phyloP scores from a whole-genome alignment of 2,329 filamentous ascomycete genomes.

The Epichloe typhina region DNA sequence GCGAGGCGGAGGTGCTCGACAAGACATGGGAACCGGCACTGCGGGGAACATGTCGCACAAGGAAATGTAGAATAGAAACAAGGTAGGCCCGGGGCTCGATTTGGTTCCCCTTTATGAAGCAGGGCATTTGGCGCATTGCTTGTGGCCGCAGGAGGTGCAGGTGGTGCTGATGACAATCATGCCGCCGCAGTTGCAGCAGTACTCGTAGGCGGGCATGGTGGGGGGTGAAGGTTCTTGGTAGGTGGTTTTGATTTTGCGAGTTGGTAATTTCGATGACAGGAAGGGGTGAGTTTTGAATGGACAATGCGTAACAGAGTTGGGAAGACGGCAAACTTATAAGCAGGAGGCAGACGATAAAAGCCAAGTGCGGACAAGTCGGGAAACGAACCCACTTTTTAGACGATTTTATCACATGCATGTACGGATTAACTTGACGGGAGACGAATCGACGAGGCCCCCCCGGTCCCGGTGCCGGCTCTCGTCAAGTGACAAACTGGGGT shows the following conservation, averaged over 20 bases:
- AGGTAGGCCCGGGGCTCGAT: no score
- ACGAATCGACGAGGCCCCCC: neutral
- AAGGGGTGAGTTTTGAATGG: neutral
- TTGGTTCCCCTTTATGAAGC: neutral
- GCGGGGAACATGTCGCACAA: neutral
- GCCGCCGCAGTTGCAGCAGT: slow-evolving; percentile 42
- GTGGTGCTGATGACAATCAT: slow-evolving; percentile 45
- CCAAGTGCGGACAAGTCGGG: neutral
- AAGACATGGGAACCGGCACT: neutral
- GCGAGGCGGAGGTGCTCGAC: neutral
- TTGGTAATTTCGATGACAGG: neutral
- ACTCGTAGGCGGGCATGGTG: slow-evolving; percentile 33
- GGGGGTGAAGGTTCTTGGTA: neutral
- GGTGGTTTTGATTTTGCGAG: neutral
- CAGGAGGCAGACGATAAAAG: neutral
- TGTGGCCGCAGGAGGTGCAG: slow-evolving; percentile 36
- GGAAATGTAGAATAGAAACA: neutral
- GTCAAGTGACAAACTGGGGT: no score
- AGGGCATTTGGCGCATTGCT: slow-evolving; percentile 34
- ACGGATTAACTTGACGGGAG: neutral
- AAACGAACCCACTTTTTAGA: neutral
- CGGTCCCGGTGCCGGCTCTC: neutral
- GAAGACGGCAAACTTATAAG: neutral
- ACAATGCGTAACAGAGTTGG: neutral
- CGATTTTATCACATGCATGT: neutral